Evolutionary conservation across 345 rosid species (phyloP).

Genomic region (Isatis tinctoria): DNA sequence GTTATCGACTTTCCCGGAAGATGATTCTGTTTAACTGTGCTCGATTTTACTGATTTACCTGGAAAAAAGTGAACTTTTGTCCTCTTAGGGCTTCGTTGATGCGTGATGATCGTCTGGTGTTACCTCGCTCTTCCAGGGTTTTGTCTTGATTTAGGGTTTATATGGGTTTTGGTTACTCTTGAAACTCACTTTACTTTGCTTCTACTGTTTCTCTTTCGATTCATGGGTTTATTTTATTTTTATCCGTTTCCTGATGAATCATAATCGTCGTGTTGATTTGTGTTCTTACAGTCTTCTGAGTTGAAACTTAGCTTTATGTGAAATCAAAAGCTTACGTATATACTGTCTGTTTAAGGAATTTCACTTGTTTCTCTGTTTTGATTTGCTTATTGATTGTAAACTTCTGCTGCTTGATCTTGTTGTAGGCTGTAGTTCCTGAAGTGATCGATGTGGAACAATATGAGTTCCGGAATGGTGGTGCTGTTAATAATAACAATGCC

Average conservation of each 20-base stretch:
- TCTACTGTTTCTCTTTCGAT: background rate
- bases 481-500: background rate
- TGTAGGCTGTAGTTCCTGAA: slow-evolving; percentile 48
- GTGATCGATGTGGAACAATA: slow-evolving; percentile 63
- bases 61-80: background rate
- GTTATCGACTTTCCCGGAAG: background rate
- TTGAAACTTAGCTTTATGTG: background rate
- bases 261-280: background rate
- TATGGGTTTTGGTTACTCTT: background rate
- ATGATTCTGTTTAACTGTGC: background rate
- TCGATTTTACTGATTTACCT: slow-evolving; percentile 3
- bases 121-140: slow-evolving; percentile 8
- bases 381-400: background rate
- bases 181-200: background rate
- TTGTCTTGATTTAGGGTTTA: slow-evolving; percentile 17
- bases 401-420: slow-evolving; percentile 15
- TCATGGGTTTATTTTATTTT: background rate
- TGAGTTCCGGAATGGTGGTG: slow-evolving; percentile 35
- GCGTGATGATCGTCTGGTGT: slow-evolving; percentile 17
- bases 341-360: no score
- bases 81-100: background rate
- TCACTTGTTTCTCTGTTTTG: background rate
- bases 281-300: background rate
- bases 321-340: no score
- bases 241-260: background rate